phyloP scores from a whole-genome alignment of 306 rosid genomes.

The Malus asiatica region DNA sequence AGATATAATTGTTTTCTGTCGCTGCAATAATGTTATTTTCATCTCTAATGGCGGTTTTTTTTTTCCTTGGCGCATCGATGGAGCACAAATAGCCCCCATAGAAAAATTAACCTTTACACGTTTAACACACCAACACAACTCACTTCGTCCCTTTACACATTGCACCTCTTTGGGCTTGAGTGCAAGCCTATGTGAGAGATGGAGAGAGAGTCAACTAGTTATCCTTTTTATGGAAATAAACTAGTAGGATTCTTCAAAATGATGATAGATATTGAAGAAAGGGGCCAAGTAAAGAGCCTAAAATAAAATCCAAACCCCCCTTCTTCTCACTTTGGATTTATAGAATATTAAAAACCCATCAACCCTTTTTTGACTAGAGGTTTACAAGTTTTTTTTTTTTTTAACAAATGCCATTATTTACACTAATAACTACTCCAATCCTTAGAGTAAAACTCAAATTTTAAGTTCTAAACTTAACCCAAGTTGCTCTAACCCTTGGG shows the following conservation, averaged over 20 bases:
- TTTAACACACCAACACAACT: background rate
- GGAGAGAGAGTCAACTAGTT: constrained; percentile 44
- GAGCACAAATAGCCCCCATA: background rate
- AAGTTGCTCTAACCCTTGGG: too few relatives aligned
- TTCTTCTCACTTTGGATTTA: constrained; percentile 19
- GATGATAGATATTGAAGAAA: constrained; percentile 24
- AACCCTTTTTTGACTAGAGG: too few relatives aligned
- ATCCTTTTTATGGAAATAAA: constrained; percentile 29
- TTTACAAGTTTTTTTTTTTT: too few relatives aligned
- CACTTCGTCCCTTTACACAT: constrained; percentile 23
- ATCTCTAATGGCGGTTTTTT: background rate
- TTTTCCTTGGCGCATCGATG: background rate
- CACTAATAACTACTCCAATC: too few relatives aligned
- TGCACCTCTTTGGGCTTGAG: constrained; percentile 26
- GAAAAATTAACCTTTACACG: background rate
- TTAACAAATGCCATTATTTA: too few relatives aligned
- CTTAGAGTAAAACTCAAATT: too few relatives aligned
- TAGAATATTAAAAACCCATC: background rate
- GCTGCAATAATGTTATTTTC: background rate
- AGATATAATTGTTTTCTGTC: too few relatives aligned
- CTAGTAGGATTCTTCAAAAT: constrained; percentile 37
- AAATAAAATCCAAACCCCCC: constrained; percentile 13
- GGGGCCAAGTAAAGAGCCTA: constrained; percentile 21
- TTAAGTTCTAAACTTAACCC: too few relatives aligned
- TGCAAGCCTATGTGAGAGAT: constrained; percentile 21